Base-by-base conservation (phyloP, 2,329 filamentous ascomycete genomes). In the Diaporthe capsici region DNA sequence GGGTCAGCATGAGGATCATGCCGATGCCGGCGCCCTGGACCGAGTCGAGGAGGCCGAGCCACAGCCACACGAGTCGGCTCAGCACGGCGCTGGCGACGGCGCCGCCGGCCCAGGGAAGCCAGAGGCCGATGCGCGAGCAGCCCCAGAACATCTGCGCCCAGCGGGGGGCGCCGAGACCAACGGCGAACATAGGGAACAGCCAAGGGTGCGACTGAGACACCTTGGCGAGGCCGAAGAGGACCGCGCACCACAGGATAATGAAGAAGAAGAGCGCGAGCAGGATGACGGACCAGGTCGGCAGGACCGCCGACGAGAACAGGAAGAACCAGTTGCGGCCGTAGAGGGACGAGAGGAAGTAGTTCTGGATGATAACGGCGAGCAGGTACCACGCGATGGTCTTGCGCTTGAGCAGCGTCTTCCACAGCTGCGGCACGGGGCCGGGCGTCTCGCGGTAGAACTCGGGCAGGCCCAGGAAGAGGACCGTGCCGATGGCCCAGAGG, bases 81-180 rank as follows among this genome's bases (percentile, higher is more conserved):
- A 89, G 82, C 0, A 92, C 80, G 0, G 91, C 90, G 3, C 88
- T 3, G 88, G 82, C 5, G 84, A 84, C 57, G 88, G 89, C 20
- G 3, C 85, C 84, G 53, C 90, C 90, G 9, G 89, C 89, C 91
- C 91, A 92, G 2, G 91, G 91, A 1, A 93, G 82, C 80, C 89
- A 92, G 9, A 87, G 82, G 1, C 90, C 91, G 75, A 92, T 88
- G 25, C 87, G 87, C 7, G 88, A 90, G 9, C 88, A 90, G 15
- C 88, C 88, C 91, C 91, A 93, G 80, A 92, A 89, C 81, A 92
- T 92, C 81, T 93, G 91, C 8, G 87, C 88, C 91, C 91, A 93
- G 72, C 91, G 86, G 1, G 91, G 91, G 7, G 91, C 90, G 39
- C 89, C 90, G 22, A 93, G 87, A 6, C 91, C 91, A 75, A 92